Evolutionary conservation across 768 basidiomycete genomes (phyloP).

Genomic region (Lentinula aciculospora): DNA sequence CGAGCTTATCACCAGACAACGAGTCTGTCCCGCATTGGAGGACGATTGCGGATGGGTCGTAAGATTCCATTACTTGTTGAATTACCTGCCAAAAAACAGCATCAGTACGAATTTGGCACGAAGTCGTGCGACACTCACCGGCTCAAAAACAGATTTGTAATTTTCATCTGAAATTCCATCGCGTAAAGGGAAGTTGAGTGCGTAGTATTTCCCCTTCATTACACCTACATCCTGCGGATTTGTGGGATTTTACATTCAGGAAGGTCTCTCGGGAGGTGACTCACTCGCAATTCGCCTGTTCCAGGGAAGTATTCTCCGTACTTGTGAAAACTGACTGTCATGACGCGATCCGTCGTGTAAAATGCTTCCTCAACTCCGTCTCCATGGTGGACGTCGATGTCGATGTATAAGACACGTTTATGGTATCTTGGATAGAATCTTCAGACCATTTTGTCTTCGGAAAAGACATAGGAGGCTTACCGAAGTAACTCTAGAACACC

Average conservation of each 20-base stretch:
- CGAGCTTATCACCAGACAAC: slow-evolving; percentile 91
- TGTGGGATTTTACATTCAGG: neutral
- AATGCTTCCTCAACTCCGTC: slow-evolving; percentile 99
- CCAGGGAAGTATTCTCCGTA: slow-evolving; percentile 99
- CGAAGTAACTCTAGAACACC: slow-evolving; percentile 92
- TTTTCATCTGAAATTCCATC: slow-evolving; percentile 95
- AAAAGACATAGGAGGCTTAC: slow-evolving; percentile 30
- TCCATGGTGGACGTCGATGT: slow-evolving; percentile 98
- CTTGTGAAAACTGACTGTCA: slow-evolving; percentile 98
- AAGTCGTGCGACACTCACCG: slow-evolving; percentile 47
- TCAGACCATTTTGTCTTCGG: neutral
- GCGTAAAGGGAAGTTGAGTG: slow-evolving; percentile 90
- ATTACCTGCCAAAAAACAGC: slow-evolving; percentile 59
- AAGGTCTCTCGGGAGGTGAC: slow-evolving; percentile 16
- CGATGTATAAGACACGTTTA: slow-evolving; percentile 91
- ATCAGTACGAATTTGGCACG: neutral
- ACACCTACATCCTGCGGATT: slow-evolving; percentile 77
- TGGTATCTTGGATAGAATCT: slow-evolving; percentile 62
- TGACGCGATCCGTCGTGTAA: slow-evolving; percentile 97
- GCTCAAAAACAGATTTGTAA: slow-evolving; percentile 93
- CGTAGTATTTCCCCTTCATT: slow-evolving; percentile 89
- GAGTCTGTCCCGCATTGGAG: slow-evolving; percentile 98
- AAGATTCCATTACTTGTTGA: slow-evolving; percentile 88
- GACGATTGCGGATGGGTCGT: slow-evolving; percentile 91
- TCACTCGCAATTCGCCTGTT: slow-evolving; percentile 90